Evolutionary conservation across 352 stramenopile genomes (phyloP).

Genomic region (Globisporangium polare): DNA sequence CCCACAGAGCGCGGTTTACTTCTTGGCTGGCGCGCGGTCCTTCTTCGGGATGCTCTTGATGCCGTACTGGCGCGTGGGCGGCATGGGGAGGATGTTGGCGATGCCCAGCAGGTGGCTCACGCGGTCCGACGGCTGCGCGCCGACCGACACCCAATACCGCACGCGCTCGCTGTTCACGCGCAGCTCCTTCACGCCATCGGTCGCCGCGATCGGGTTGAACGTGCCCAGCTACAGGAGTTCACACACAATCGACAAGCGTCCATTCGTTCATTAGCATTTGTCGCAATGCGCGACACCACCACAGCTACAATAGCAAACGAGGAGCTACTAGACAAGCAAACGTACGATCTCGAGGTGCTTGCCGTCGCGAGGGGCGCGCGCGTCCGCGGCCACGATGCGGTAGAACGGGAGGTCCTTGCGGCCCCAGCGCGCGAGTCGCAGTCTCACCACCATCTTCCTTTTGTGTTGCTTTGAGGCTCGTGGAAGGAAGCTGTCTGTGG

Average conservation of each 20-base stretch:
- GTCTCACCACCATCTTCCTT: constrained; percentile 77
- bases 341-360: constrained; percentile 86
- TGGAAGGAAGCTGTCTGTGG: not conserved
- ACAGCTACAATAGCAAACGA: not conserved
- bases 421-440: constrained; percentile 81
- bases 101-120: constrained; percentile 75
- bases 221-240: constrained; percentile 59
- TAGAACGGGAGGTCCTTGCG: constrained; percentile 89
- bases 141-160: constrained; percentile 86
- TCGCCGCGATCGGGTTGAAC: constrained; percentile 83
- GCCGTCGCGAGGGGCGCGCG: constrained; percentile 76
- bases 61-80: constrained; percentile 79
- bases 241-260: not conserved
- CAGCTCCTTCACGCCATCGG: constrained; percentile 83
- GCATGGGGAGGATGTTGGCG: constrained; percentile 80
- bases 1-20: too few species aligned
- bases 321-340: constrained; percentile 1
- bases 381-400: constrained; percentile 83
- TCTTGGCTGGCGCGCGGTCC: constrained; percentile 49
- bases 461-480: not conserved
- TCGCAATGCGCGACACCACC: not conserved
- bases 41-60: constrained; percentile 86
- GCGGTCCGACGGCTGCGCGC: constrained; percentile 82
- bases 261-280: not conserved
- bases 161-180: constrained; percentile 85